Conservation (phyloP, 495 filamentous ascomycete species). For the Penicillium malachiteum region DNA sequence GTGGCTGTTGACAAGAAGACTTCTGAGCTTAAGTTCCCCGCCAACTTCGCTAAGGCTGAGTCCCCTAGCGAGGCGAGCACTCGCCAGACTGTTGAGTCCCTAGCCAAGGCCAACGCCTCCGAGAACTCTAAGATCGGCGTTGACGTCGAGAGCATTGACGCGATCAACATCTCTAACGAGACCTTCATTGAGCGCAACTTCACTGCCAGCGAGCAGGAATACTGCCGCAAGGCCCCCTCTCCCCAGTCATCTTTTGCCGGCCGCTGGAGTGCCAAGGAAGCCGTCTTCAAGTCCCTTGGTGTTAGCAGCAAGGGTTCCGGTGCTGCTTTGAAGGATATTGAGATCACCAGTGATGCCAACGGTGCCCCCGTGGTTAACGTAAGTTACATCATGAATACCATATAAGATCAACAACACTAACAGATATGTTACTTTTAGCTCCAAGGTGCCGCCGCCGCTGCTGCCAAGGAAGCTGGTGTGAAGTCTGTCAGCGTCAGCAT, state of each 20-base stretch:
- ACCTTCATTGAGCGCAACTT: conserved; percentile 97
- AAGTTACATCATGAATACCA: conserved; percentile 39
- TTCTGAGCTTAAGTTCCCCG: conserved; percentile 68
- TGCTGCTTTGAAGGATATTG: conserved; percentile 89
- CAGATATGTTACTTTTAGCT: conserved; percentile 54
- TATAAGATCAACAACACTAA: conserved; percentile 20
- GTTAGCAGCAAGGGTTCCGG: conserved; percentile 85
- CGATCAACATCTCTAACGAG: conserved; percentile 87
- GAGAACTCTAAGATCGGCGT: conserved; percentile 84
- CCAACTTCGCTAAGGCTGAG: conserved; percentile 57
- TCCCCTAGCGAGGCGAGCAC: conserved; percentile 60
- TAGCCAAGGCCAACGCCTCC: conserved; percentile 69
- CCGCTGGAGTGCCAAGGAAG: conserved; percentile 96
- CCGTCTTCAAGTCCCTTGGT: conserved; percentile 95
- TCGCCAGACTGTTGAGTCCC: conserved; percentile 71
- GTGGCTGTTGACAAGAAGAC: conserved; percentile 83
- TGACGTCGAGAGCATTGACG: conserved; percentile 81
- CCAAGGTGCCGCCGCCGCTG: conserved; percentile 75
- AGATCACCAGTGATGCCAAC: conserved; percentile 75
- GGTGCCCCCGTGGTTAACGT: conserved; percentile 84
- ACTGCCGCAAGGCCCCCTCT: conserved; percentile 75
- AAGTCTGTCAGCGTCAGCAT: conserved; percentile 90
- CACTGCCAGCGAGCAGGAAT: conserved; percentile 74
- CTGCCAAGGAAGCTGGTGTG: conserved; percentile 78
- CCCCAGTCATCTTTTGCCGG: conserved; percentile 87